phyloP scores from a whole-genome alignment of 768 basidiomycete genomes.

The Nidula microcarpa region DNA sequence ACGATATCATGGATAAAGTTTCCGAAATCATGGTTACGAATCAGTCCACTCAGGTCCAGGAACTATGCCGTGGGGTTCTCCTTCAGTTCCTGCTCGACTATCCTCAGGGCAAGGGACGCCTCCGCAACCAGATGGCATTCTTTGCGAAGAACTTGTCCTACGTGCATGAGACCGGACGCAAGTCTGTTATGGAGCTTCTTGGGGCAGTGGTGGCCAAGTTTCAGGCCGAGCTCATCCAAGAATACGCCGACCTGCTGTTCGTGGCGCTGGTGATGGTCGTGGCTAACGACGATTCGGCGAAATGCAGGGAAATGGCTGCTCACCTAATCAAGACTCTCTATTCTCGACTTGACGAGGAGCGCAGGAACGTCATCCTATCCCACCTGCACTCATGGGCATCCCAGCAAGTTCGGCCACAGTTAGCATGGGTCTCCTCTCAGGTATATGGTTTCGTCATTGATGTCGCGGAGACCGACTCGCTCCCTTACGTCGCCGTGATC shows the following conservation, averaged over 20 bases:
- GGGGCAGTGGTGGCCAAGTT: slow-evolving; percentile 83
- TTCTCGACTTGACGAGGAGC: slow-evolving; percentile 58
- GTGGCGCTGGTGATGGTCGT: slow-evolving; percentile 89
- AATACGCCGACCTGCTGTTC: slow-evolving; percentile 88
- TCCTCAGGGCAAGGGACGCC: slow-evolving; percentile 89
- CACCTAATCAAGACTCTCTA: slow-evolving; percentile 79
- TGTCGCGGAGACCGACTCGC: slow-evolving; percentile 45
- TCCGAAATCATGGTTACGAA: slow-evolving; percentile 91
- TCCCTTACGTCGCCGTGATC: slow-evolving; percentile 42
- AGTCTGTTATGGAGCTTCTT: slow-evolving; percentile 94
- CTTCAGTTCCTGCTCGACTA: slow-evolving; percentile 97
- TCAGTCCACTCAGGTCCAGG: slow-evolving; percentile 88
- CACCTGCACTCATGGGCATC: slow-evolving; percentile 81
- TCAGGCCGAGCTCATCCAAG: slow-evolving; percentile 63
- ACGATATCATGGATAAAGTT: slow-evolving; percentile 93
- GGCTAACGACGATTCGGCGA: slow-evolving; percentile 89
- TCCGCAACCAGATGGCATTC: slow-evolving; percentile 86
- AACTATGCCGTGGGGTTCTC: slow-evolving; percentile 82
- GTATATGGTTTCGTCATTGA: slow-evolving; percentile 83
- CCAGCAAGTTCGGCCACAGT: slow-evolving; percentile 53
- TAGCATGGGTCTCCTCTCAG: slow-evolving; percentile 75
- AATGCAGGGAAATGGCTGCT: slow-evolving; percentile 87
- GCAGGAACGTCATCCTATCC: slow-evolving; percentile 51
- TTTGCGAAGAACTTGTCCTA: slow-evolving; percentile 92
- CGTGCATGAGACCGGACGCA: slow-evolving; percentile 82